Percentiles rank a stretch among this genome's conserved stretches.
phyloP scores from a whole-genome alignment of 2,329 filamentous ascomycete species.

The Colletotrichum sp. region DNA sequence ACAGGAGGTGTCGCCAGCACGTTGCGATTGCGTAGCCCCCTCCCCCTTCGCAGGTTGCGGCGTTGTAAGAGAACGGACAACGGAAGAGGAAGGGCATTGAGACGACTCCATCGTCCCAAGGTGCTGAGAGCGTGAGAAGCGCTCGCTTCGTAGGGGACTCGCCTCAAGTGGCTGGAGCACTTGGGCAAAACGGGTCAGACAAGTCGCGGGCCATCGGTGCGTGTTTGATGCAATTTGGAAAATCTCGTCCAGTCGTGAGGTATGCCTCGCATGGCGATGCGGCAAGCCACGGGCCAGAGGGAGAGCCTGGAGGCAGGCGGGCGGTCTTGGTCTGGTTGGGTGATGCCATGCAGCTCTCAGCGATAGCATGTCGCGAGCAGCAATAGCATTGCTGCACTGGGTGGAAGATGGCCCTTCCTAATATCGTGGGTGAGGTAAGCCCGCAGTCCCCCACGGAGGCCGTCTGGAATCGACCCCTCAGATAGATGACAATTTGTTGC shows the following conservation, averaged over 20 bases:
- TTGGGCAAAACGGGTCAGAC: constrained; percentile 2
- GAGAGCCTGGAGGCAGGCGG: not conserved
- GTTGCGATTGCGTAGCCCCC: constrained; percentile 5
- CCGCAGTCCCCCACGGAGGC: not conserved
- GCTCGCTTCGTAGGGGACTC: not conserved
- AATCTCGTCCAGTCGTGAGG: not conserved
- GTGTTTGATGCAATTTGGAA: constrained; percentile 7
- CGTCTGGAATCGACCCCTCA: not conserved
- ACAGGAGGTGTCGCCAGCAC: constrained; percentile 5
- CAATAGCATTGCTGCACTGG: not conserved
- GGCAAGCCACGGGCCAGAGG: not conserved
- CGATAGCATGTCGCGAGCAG: not conserved
- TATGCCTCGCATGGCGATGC: not conserved
- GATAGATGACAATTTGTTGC: not conserved
- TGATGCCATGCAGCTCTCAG: not conserved
- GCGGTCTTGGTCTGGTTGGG: not conserved
- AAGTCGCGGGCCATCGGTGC: not conserved
- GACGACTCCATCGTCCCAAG: constrained; percentile 10
- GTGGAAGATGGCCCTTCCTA: not conserved
- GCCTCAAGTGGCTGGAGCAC: constrained; percentile 9
- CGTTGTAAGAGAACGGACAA: not conserved
- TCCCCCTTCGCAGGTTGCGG: not conserved
- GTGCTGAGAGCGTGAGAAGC: not conserved
- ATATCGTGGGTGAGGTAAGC: not conserved
- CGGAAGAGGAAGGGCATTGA: not conserved